Base-by-base conservation (phyloP, 1,139 yeast species). In the Hansenula anomala region DNA sequence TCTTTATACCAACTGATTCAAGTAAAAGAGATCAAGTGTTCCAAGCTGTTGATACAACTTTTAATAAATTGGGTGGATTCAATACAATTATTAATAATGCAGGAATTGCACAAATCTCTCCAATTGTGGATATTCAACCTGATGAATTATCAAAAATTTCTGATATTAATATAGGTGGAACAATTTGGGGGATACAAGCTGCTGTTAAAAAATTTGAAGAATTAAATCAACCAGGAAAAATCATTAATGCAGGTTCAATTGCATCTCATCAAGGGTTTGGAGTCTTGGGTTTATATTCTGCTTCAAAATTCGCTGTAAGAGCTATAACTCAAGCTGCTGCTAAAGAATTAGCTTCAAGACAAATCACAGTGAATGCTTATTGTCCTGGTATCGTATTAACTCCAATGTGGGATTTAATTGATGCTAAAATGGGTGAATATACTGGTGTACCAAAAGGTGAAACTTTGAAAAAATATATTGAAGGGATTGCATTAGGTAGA, bases 51-150 rank as follows among this genome's bases (percentile, higher is more conserved):
- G 52, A 58, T 6, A 28, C 44, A 16, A 48, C 58, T 3, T 37
- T 54, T 28, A 40, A 48, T 16, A 47, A 51, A 28, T 49, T 58
- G 11, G 64, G 63, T n/a, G 36, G 49, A 13, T 56, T 62, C 38
- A 54, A 60, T 43, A 53, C 59, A 1, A 54, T 61, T 23, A 55
- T 61, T 15, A 57, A 60, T 43, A 61, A 61, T 37, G 61, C 66
- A 3, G 66, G 66, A 17, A 49, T 59, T 43, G 54, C 59, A 10
- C 41, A 42, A 15, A 46, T 55, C 16, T 40, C 42, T 1, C 39
- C 54, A 5, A 36, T 59, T 16, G 41, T 44, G 26, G 61, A 57
- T 3, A 47, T 46, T n/a, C 47, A 55, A 6, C 49, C 45, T 14
- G 58, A 47, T 19, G 57, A 56, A 4, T 33, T 52, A 7, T 34